Evolutionary conservation across 208 protist species (phyloP), one percentile per base, ranked within the genome.

Genomic region (Polymyxa betae): DNA sequence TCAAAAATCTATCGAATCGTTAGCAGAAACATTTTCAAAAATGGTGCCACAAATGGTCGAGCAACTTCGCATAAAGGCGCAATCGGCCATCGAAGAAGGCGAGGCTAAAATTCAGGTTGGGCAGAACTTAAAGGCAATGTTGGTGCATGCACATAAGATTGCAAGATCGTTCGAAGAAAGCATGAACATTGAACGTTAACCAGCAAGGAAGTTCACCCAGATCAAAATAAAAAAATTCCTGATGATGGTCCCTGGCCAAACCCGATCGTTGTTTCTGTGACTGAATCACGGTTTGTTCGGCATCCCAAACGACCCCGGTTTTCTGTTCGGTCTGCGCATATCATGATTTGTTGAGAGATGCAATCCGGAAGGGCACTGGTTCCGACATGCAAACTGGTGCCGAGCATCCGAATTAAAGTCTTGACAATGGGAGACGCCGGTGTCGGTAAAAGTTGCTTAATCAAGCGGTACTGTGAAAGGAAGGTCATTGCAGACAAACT

Each of bases 381-480:
- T n/a, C n/a, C n/a, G n/a, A n/a, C n/a, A n/a, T n/a, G n/a, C n/a
- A 82, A 43, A 82, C 5, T n/a, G 16, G n/a, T 43, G 16, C 72
- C 72, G 5, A 45, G 72, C 89, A 0, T 43, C 32, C 90, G 90
- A 38, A 89, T 91, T 41, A 89, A 93, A 54, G 43, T 98, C 29
- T 91, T 98, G 24, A 95, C 95, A 40, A 91, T 98, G 45, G 97
- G 97, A 5, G 94, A 96, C 45, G 91, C 93, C 24, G 94, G 95
- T 41, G 94, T 96, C 0, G 97, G 97, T 38, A 99, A 99, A 93
- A 97, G 95, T 87, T 98, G 97, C 89, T 64, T 98, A 5, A 97
- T 99, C 44, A 99, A 99, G 93, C 95, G 97, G 0, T 98, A 96
- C 92, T 99, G 97, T 92, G 97, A 99, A 92, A 95, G 95, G 1